A percentile compares a stretch with the other conserved stretches of the same genome.
Conservation (phyloP, 2,329 filamentous ascomycete species). For the Fusarium bulbicola region DNA sequence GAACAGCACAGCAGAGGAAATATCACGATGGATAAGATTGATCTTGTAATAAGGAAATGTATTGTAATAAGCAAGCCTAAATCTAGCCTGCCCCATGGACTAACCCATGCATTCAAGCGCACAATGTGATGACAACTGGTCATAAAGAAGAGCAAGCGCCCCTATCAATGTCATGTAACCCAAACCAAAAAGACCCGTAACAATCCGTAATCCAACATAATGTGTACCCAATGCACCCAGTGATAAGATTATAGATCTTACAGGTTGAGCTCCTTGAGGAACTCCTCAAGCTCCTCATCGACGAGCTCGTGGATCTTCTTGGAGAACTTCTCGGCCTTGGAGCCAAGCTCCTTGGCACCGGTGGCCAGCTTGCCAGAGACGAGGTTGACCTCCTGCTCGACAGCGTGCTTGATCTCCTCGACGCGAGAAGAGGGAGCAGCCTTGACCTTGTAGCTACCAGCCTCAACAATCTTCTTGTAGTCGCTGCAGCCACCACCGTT, state of each 20-base stretch:
- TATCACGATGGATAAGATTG: background rate
- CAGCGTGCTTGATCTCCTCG: slow-evolving; percentile 68
- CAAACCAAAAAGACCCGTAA: slow-evolving; percentile 41
- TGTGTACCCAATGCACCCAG: slow-evolving; percentile 40
- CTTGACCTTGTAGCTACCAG: slow-evolving; percentile 73
- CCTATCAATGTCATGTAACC: slow-evolving; percentile 39
- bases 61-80: slow-evolving; percentile 28
- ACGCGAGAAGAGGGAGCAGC: slow-evolving; percentile 55
- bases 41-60: slow-evolving; percentile 31
- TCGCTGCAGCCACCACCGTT: slow-evolving; percentile 96
- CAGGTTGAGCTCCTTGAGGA: slow-evolving; percentile 62
- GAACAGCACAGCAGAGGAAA: background rate
- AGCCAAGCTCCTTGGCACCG: slow-evolving; percentile 60
- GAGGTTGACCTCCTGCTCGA: slow-evolving; percentile 69
- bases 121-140: slow-evolving; percentile 28
- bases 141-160: slow-evolving; percentile 28
- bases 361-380: slow-evolving; percentile 65
- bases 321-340: slow-evolving; percentile 69
- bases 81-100: slow-evolving; percentile 11
- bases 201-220: slow-evolving; percentile 39
- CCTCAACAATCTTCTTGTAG: slow-evolving; percentile 82
- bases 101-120: slow-evolving; percentile 26
- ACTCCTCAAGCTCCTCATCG: slow-evolving; percentile 68
- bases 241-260: slow-evolving; percentile 44
- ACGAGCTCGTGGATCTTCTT: slow-evolving; percentile 71